These are phyloP conservation scores for Phytophthora chlamydospora DNA, from an alignment of 352 stramenopile genomes.

Conservation along the genomic window DNA sequence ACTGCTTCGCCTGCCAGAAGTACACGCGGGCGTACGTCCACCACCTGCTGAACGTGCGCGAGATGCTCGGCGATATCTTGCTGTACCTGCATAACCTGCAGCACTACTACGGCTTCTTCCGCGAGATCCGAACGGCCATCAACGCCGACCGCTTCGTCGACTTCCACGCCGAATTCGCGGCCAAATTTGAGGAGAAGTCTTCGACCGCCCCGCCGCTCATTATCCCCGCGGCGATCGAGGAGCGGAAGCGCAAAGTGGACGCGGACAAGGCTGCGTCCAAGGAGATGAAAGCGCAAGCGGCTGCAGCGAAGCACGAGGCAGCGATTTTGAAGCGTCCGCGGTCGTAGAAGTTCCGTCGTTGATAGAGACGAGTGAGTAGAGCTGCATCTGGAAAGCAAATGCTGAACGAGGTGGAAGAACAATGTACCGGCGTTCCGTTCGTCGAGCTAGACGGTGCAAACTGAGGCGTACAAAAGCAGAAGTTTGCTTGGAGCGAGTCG, in stretches of 20 bases:
- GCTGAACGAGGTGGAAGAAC: too few species aligned
- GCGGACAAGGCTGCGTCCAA: conserved; percentile 42
- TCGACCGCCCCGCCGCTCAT: conserved; percentile 53
- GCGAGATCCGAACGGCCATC: conserved; percentile 59
- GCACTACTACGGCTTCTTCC: conserved; percentile 80
- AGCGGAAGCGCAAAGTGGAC: conserved; percentile 63
- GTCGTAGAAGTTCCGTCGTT: neutral
- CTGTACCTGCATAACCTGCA: conserved; percentile 90
- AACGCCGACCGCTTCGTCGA: conserved; percentile 43
- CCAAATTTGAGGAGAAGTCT: conserved; percentile 50
- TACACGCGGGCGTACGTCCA: conserved; percentile 92
- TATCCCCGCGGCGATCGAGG: conserved; percentile 56
- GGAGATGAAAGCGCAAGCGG: conserved; percentile 30
- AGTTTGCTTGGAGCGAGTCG: too few species aligned
- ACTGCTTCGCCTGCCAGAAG: conserved; percentile 77
- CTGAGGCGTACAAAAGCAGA: too few species aligned
- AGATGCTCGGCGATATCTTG: conserved; percentile 92
- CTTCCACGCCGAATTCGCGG: conserved; percentile 50
- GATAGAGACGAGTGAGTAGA: neutral
- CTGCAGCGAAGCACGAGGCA: conserved; percentile 32
- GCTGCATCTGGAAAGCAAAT: too few species aligned
- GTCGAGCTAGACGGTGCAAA: too few species aligned
- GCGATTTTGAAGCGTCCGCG: conserved; percentile 22
- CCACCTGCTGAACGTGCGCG: conserved; percentile 92
- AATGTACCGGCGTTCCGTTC: too few species aligned